Evolutionary conservation across 164 flowering plant species (phyloP).

Genomic region (Dillenia turbinata): DNA sequence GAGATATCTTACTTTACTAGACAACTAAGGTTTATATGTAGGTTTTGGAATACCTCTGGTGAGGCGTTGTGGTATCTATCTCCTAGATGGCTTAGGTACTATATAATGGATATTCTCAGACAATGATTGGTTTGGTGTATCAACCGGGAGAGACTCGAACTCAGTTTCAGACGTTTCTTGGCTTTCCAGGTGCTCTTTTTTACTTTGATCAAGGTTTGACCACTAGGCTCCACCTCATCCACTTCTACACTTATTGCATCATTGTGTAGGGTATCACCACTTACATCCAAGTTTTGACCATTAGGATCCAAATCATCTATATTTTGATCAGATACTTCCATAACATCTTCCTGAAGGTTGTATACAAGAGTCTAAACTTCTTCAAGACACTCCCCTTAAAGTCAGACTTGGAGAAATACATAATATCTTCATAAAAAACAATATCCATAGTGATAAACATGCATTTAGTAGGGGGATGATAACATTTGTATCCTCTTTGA

Average conservation of each 20-base stretch:
- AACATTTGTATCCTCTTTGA: slow-evolving; percentile 12
- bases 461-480: slow-evolving; percentile 9
- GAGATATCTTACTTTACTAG: neutral
- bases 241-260: no score
- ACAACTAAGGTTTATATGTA: neutral
- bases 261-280: no score
- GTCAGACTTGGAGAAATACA: slow-evolving; percentile 9
- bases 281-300: no score
- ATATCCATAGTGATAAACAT: slow-evolving; percentile 13
- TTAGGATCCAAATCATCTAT: neutral
- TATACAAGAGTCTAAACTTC: slow-evolving; percentile 6
- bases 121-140: neutral
- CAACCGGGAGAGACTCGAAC: neutral
- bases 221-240: no score
- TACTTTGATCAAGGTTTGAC: neutral
- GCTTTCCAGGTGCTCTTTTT: neutral
- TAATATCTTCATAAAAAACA: slow-evolving; percentile 10
- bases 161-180: neutral
- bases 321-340: no score
- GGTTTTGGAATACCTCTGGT: neutral
- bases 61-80: neutral
- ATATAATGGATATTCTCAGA: neutral
- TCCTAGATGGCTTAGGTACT: neutral
- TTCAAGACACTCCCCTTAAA: slow-evolving; percentile 13
- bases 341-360: no score